Conservation (phyloP, 2,329 filamentous ascomycete genomes). For the Aureobasidium sp. region DNA sequence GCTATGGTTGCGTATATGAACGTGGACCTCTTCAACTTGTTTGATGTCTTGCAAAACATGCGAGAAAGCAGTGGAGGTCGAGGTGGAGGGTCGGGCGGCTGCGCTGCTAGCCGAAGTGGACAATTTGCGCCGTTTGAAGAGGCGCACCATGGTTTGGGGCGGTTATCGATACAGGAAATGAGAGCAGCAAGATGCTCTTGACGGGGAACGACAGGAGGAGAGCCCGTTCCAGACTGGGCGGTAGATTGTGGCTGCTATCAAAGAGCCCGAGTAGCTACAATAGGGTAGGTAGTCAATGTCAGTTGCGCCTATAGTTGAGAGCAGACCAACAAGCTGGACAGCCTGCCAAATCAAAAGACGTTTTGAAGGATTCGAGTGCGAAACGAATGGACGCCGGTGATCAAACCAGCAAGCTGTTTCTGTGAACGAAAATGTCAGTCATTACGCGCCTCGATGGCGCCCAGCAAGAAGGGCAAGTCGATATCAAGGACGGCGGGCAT, state of each 20-base stretch:
- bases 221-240: slow-evolving; percentile 3
- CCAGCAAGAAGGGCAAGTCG: neutral
- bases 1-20: slow-evolving; percentile 14
- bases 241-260: slow-evolving; percentile 23
- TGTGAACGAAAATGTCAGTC: slow-evolving; percentile 2
- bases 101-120: slow-evolving; percentile 23
- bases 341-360: neutral
- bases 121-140: slow-evolving; percentile 23
- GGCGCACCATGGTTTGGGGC: slow-evolving; percentile 27
- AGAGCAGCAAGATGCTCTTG: neutral
- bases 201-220: slow-evolving; percentile 1
- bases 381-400: slow-evolving; percentile 37
- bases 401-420: slow-evolving; percentile 24
- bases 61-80: slow-evolving; percentile 17
- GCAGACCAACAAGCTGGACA: neutral
- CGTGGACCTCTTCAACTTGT: slow-evolving; percentile 14
- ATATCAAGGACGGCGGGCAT: neutral
- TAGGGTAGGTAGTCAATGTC: neutral
- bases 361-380: slow-evolving; percentile 20
- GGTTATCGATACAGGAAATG: slow-evolving; percentile 9
- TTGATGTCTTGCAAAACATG: slow-evolving; percentile 14
- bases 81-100: slow-evolving; percentile 15
- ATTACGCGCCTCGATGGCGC: neutral
- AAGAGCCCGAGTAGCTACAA: slow-evolving; percentile 9
- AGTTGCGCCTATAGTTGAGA: neutral